These are phyloP conservation scores for Rhodotorula taiwanensis DNA, from an alignment of 768 basidiomycete genomes.

Conservation along the genomic window DNA sequence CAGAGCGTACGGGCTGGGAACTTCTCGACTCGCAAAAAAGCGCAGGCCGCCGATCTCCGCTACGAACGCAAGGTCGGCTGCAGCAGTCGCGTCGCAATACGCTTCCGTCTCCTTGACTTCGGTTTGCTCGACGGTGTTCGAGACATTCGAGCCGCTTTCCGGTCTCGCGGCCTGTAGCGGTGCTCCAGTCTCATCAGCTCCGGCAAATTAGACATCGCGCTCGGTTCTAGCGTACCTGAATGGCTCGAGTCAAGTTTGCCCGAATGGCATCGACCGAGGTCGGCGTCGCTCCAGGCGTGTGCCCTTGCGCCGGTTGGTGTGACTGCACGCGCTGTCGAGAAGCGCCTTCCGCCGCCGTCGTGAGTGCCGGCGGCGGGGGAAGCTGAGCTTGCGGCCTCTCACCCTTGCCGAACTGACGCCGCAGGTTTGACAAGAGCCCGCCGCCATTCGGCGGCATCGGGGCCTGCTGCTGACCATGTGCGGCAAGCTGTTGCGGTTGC, in stretches of 20 bases:
- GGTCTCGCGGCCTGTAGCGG: slow-evolving; percentile 44
- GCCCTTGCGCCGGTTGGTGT: background rate
- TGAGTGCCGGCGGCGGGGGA: slow-evolving; percentile 4
- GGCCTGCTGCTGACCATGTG: slow-evolving; percentile 2
- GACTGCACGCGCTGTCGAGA: background rate
- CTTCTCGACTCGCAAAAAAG: slow-evolving; percentile 32
- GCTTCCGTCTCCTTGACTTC: slow-evolving; percentile 45
- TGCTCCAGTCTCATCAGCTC: slow-evolving; percentile 22
- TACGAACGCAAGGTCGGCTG: slow-evolving; percentile 28
- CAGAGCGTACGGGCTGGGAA: slow-evolving; percentile 24
- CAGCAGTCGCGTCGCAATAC: slow-evolving; percentile 39
- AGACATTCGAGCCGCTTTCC: slow-evolving; percentile 43
- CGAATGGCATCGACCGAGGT: slow-evolving; percentile 35
- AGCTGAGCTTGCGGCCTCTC: background rate
- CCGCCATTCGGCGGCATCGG: background rate
- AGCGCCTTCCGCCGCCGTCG: background rate
- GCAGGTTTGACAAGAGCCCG: slow-evolving; percentile 21
- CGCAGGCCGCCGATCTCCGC: slow-evolving; percentile 34
- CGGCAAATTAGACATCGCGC: too few species aligned
- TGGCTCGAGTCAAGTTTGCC: slow-evolving; percentile 37
- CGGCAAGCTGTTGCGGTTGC: background rate
- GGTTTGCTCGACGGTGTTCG: slow-evolving; percentile 42
- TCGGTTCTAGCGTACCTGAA: slow-evolving; percentile 31
- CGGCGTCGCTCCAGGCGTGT: slow-evolving; percentile 3
- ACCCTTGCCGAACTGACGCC: slow-evolving; percentile 13